Percentiles rank a stretch among this genome's conserved stretches.
phyloP scores from a whole-genome alignment of 208 protist species.

The Crithidia expoeki region DNA sequence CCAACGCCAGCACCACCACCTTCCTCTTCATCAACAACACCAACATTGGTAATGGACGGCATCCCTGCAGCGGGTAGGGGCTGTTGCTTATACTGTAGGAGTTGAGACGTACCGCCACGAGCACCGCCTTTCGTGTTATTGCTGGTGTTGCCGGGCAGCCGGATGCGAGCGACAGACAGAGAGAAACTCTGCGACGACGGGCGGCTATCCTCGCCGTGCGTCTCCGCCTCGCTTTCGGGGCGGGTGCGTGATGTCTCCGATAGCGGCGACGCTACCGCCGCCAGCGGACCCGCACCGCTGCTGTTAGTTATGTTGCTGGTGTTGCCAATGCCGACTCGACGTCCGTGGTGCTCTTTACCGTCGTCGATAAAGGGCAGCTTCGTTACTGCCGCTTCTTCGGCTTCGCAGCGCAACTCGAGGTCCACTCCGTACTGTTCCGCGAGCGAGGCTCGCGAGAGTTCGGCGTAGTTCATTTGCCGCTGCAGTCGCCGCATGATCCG shows the following conservation, averaged over 20 bases:
- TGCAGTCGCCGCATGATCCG: constrained; percentile 89
- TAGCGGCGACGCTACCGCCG: background rate
- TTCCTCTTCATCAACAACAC: background rate
- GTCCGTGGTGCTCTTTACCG: constrained; percentile 8
- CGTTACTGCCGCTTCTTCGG: constrained; percentile 5
- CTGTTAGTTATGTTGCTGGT: background rate
- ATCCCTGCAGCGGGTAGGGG: background rate
- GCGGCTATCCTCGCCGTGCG: constrained; percentile 1
- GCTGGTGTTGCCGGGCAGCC: background rate
- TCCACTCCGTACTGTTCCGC: constrained; percentile 73
- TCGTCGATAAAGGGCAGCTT: background rate
- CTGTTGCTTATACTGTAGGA: constrained; percentile 30
- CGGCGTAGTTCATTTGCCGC: constrained; percentile 80
- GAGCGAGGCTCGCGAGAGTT: constrained; percentile 49
- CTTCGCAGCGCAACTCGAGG: constrained; percentile 31
- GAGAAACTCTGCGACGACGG: constrained; percentile 6
- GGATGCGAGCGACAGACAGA: background rate
- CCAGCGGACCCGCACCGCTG: background rate
- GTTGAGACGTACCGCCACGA: constrained; percentile 5
- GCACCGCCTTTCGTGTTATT: background rate
- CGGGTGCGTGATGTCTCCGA: background rate
- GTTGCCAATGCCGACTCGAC: background rate
- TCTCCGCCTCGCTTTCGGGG: background rate
- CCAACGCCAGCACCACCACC: background rate
- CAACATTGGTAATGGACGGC: background rate